phyloP scores from a whole-genome alignment of 2,329 filamentous ascomycete species.

The Pezicula neosporulosa region DNA sequence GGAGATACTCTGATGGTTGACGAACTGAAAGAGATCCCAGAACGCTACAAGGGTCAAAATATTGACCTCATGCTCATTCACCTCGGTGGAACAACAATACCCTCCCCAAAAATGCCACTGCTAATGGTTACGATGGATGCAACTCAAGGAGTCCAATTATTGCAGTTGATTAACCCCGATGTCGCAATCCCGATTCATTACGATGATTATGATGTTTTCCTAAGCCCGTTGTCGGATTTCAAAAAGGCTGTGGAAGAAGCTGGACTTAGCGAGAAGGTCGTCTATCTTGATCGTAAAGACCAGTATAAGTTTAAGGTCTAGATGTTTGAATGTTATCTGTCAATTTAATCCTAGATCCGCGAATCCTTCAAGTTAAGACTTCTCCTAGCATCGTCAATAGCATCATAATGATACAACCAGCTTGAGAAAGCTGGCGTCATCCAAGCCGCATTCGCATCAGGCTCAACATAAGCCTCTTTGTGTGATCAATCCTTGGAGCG shows the following conservation, averaged over 20 bases:
- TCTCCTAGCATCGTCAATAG: no score
- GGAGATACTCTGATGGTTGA: slow-evolving; percentile 62
- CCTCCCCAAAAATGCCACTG: slow-evolving; percentile 52
- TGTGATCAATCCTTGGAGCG: no score
- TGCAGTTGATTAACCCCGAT: slow-evolving; percentile 56
- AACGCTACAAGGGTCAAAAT: slow-evolving; percentile 46
- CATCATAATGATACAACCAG: no score
- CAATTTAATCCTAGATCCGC: no score
- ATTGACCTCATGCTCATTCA: slow-evolving; percentile 67
- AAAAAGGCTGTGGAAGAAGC: slow-evolving; percentile 50
- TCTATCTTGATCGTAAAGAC: slow-evolving; percentile 58
- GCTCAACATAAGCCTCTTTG: no score
- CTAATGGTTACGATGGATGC: slow-evolving; percentile 70
- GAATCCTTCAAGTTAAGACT: no score
- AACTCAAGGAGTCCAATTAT: slow-evolving; percentile 56
- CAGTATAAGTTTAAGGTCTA: slow-evolving; percentile 50
- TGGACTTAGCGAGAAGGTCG: slow-evolving; percentile 48
- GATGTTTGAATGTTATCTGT: background rate
- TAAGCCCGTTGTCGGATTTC: slow-evolving; percentile 57
- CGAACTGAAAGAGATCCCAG: slow-evolving; percentile 58
- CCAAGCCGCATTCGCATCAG: no score
- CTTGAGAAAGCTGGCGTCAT: no score
- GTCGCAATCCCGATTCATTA: slow-evolving; percentile 62
- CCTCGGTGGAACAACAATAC: slow-evolving; percentile 63
- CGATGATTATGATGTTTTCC: slow-evolving; percentile 61